A percentile compares a stretch with the other conserved stretches of the same genome.
These are phyloP conservation scores for Ogataea chonburiensis DNA, from an alignment of 805 yeast genomes.

Conservation along the genomic window DNA sequence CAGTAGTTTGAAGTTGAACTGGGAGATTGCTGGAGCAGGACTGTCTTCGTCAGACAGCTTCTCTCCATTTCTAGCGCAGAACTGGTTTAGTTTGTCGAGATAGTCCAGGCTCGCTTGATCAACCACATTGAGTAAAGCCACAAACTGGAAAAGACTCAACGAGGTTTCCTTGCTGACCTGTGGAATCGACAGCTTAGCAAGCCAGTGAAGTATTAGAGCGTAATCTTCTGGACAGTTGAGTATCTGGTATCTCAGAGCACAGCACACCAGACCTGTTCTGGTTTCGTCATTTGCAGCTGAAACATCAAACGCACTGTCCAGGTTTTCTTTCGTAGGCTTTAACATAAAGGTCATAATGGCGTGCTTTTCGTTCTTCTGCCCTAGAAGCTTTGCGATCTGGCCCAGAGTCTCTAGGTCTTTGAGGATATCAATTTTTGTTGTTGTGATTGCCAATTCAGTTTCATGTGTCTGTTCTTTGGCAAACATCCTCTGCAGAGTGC, in stretches of 20 bases:
- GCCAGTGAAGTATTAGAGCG: slow-evolving; percentile 21
- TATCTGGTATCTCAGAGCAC: slow-evolving; percentile 28
- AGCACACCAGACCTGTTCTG: slow-evolving; percentile 24
- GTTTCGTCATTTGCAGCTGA: slow-evolving; percentile 16
- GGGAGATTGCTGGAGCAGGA: slow-evolving; percentile 21
- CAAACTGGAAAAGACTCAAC: slow-evolving; percentile 28
- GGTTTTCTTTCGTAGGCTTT: slow-evolving; percentile 20
- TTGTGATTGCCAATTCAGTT: slow-evolving; percentile 6
- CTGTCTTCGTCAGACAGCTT: slow-evolving; percentile 3
- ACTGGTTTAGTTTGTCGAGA: slow-evolving; percentile 17
- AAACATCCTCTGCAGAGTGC: slow-evolving; percentile 10
- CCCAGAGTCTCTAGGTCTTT: slow-evolving; percentile 11
- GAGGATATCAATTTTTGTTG: slow-evolving; percentile 14
- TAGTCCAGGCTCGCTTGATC: slow-evolving; percentile 18
- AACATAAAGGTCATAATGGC: slow-evolving; percentile 22
- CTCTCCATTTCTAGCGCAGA: slow-evolving; percentile 1
- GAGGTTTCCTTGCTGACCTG: slow-evolving; percentile 26
- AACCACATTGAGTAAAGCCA: slow-evolving; percentile 25
- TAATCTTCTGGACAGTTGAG: slow-evolving; percentile 17
- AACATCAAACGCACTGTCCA: slow-evolving; percentile 19
- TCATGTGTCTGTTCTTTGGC: slow-evolving; percentile 3
- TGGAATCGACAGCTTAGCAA: slow-evolving; percentile 26
- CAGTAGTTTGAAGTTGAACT: slow-evolving; percentile 27
- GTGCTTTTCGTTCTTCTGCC: slow-evolving; percentile 5
- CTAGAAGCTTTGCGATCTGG: slow-evolving; percentile 1